Evolutionary conservation across 345 rosid genomes (phyloP).

Genomic region (Salix purpurea): DNA sequence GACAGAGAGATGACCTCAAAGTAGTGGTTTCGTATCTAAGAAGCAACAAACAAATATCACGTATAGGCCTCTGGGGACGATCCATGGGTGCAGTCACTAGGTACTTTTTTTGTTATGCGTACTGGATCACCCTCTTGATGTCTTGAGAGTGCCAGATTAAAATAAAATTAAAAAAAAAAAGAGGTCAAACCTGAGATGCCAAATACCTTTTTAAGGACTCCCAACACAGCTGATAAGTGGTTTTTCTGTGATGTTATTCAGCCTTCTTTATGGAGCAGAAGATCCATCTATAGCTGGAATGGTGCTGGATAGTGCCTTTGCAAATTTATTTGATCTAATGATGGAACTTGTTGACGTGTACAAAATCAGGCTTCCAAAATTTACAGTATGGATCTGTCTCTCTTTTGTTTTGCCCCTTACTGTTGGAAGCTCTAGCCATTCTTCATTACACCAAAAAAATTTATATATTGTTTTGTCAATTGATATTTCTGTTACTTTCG

Average conservation of each 20-base stretch:
- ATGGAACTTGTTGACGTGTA: conserved; percentile 38
- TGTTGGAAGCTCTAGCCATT: background rate
- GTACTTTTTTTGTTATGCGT: conserved; percentile 35
- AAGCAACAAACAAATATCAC: conserved; percentile 60
- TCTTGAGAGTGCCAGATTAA: no score
- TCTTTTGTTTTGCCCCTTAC: background rate
- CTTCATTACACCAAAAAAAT: background rate
- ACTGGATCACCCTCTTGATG: background rate
- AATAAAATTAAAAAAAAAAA: background rate
- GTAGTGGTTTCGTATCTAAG: conserved; percentile 80
- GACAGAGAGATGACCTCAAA: conserved; percentile 88
- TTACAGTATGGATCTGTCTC: conserved; percentile 20
- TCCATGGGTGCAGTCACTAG: conserved; percentile 99
- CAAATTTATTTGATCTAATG: conserved; percentile 34
- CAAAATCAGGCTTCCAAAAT: conserved; percentile 37
- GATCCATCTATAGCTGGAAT: conserved; percentile 34
- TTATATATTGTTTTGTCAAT: background rate
- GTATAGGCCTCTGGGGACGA: conserved; percentile 97
- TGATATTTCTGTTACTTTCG: background rate
- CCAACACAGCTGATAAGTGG: background rate
- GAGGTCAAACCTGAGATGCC: background rate
- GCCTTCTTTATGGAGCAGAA: conserved; percentile 39
- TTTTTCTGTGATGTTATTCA: conserved; percentile 9
- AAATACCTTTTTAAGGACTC: background rate
- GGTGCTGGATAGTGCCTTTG: conserved; percentile 39